Conservation (phyloP, 148 eudicot species). For the Amaranthus cruentus region DNA sequence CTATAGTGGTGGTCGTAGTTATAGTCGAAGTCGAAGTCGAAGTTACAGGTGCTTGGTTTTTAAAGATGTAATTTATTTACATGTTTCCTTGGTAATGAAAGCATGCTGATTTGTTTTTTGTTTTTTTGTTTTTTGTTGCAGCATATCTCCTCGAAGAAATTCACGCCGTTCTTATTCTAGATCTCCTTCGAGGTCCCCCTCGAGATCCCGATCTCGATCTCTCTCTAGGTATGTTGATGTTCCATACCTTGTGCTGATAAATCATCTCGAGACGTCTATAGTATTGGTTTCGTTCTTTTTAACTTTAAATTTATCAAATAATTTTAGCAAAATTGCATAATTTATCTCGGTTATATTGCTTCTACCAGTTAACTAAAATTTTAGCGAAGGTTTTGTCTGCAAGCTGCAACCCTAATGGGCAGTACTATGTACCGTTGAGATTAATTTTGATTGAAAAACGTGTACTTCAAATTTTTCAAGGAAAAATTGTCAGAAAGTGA, state of each 20-base stretch:
- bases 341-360: too few species aligned
- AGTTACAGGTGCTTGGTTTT: slow-evolving; percentile 35
- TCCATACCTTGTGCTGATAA: not conserved
- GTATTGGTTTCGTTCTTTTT: not conserved
- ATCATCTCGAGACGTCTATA: not conserved
- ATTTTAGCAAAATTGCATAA: too few species aligned
- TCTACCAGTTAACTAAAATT: too few species aligned
- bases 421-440: too few species aligned
- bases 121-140: slow-evolving; percentile 27
- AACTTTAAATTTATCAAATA: not conserved
- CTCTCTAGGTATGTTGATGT: slow-evolving; percentile 43
- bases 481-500: too few species aligned
- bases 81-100: not conserved
- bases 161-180: slow-evolving; percentile 52
- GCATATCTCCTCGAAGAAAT: slow-evolving; percentile 50
- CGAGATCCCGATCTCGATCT: slow-evolving; percentile 41
- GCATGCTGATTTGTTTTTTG: not conserved
- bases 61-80: not conserved
- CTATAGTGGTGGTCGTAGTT: slow-evolving; percentile 46
- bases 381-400: too few species aligned
- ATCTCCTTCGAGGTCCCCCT: slow-evolving; percentile 51
- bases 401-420: too few species aligned
- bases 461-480: too few species aligned
- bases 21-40: slow-evolving; percentile 52
- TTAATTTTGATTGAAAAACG: too few species aligned